These are phyloP conservation scores for Trichosporon sp. DNA, from an alignment of 1,284 basidiomycete species.

Conservation along the genomic window DNA sequence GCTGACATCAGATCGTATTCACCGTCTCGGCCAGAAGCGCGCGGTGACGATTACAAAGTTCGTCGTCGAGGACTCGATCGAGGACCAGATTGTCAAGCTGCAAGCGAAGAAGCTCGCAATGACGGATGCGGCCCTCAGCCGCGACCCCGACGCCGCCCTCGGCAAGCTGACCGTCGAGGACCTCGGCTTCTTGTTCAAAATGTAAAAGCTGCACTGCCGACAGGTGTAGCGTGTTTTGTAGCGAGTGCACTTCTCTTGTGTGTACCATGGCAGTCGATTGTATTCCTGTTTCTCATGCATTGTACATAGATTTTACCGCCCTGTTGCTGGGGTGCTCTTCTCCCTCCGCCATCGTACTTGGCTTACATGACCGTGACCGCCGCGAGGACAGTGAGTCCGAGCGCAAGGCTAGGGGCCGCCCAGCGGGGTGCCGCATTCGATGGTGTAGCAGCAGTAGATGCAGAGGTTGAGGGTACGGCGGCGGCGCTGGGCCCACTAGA, in stretches of 20 bases:
- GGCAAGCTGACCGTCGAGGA: conserved; percentile 83
- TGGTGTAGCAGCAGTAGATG: too few species aligned
- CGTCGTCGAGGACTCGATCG: conserved; percentile 93
- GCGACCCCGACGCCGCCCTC: conserved; percentile 60
- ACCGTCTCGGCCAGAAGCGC: conserved; percentile 74
- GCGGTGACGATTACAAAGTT: conserved; percentile 91
- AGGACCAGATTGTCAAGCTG: conserved; percentile 71
- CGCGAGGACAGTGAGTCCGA: not conserved
- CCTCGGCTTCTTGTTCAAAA: conserved; percentile 69
- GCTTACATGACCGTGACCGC: not conserved
- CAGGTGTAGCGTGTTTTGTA: not conserved
- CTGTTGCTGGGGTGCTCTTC: too few species aligned
- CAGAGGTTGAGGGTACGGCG: too few species aligned
- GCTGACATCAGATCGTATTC: conserved; percentile 91
- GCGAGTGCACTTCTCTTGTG: not conserved
- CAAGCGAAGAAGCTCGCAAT: conserved; percentile 62
- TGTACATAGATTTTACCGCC: not conserved
- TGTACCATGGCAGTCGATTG: not conserved
- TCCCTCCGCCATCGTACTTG: too few species aligned
- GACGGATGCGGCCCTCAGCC: conserved; percentile 39
- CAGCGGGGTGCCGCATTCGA: too few species aligned
- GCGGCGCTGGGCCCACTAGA: too few species aligned
- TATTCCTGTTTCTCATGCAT: conserved; percentile 4
- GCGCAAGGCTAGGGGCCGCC: too few species aligned
- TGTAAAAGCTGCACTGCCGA: conserved; percentile 37